Conservation (phyloP, 2,329 filamentous ascomycete species). For the Botrytis byssoidea region DNA sequence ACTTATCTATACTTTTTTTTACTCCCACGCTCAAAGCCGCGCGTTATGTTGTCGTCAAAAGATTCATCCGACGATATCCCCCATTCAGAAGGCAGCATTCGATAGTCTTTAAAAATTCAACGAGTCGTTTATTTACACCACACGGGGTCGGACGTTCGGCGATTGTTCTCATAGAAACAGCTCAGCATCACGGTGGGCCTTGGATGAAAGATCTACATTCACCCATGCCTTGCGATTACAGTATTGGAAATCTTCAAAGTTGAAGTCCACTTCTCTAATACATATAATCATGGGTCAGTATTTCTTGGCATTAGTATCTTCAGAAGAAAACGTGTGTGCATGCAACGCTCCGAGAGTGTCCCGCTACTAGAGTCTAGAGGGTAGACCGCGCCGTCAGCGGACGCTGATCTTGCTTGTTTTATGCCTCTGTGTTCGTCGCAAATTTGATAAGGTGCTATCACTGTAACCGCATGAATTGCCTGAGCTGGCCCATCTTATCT, state of each 20-base stretch:
- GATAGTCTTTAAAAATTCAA: background rate
- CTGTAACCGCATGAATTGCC: background rate
- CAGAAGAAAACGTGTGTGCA: background rate
- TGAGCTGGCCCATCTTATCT: background rate
- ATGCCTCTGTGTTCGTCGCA: background rate
- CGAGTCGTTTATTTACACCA: background rate
- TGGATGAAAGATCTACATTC: background rate
- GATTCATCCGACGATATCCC: background rate
- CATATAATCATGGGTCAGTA: background rate
- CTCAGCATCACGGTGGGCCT: background rate
- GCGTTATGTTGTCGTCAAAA: background rate
- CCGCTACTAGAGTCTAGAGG: background rate
- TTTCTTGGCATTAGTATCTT: background rate
- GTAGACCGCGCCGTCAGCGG: background rate
- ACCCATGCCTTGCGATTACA: conserved; percentile 5
- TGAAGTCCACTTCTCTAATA: background rate
- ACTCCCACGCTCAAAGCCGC: background rate
- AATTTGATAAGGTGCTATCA: background rate
- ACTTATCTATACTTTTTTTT: background rate
- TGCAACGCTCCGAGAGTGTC: background rate
- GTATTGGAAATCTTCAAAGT: background rate
- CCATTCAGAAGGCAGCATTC: background rate
- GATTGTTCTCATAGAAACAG: background rate
- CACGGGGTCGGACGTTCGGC: background rate
- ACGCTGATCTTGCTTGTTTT: background rate